Percentiles rank a stretch among this genome's conserved stretches.
These are phyloP conservation scores for Trichoderma gracile DNA, from an alignment of 2,329 filamentous ascomycete genomes.

Conservation along the genomic window DNA sequence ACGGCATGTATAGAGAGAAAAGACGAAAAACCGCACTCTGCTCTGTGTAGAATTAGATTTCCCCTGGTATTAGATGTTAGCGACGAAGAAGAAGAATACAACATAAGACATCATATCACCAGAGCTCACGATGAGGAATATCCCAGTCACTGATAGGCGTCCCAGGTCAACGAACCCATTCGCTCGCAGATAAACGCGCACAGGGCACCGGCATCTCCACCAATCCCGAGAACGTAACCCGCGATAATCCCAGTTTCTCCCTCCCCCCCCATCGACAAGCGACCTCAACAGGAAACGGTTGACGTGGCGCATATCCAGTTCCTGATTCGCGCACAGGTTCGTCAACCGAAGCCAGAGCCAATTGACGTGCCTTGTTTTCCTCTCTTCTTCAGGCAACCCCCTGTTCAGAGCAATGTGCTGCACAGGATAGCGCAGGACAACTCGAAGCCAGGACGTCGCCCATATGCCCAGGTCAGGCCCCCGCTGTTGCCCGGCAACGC, in stretches of 20 bases:
- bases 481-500: slow-evolving; percentile 25
- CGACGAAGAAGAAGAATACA: not conserved
- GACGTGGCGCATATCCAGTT: slow-evolving; percentile 21
- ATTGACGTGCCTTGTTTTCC: not conserved
- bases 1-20: slow-evolving; percentile 29
- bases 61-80: not conserved
- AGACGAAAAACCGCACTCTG: slow-evolving; percentile 24
- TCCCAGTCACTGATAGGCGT: not conserved
- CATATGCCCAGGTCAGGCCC: not conserved
- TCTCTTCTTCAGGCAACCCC: not conserved
- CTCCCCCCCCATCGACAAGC: no score
- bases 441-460: not conserved
- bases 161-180: not conserved
- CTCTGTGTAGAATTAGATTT: slow-evolving; percentile 28
- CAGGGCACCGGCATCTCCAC: not conserved
- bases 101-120: no score
- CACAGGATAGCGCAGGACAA: not conserved
- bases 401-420: not conserved
- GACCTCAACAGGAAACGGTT: not conserved
- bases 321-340: slow-evolving; percentile 18
- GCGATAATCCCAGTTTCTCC: not conserved
- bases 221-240: not conserved
- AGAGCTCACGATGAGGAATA: not conserved
- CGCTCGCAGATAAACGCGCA: not conserved
- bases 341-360: not conserved